Base-by-base conservation (phyloP, 352 stramenopile species). In the Globisporangium canariense region DNA sequence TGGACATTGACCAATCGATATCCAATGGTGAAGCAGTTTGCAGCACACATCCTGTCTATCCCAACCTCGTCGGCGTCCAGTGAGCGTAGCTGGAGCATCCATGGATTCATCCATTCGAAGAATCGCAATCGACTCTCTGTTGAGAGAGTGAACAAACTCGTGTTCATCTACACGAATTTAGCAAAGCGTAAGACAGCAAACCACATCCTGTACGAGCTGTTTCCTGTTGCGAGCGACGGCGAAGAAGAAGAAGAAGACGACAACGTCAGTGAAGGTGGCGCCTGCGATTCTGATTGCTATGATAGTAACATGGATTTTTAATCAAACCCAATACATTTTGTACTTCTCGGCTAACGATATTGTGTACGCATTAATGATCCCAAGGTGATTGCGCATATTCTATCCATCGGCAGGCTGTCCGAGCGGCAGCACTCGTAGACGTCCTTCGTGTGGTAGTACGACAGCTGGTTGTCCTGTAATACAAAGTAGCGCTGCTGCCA, bases 401-500 rank as follows among this genome's bases (percentile, higher is more conserved):
- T 66, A 63, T 95, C 84, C 78, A 94, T 93, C 4, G 82, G 85
- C 20, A 81, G 85, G 52, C 90, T 92, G 57, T 91, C 83, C 11
- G 83, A 79, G 50, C 85, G 85, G 28, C 78, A 88, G 53, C 87
- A 83, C 65, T 93, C 82, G 66, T 93, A 95, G 68, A 94, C 87
- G 52, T 93, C 85, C 60, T 95, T 93, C 3, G 85, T 94, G 59
- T 93, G 83, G 69, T 89, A 95, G 41, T 90, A 92, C 47, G 78
- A 90, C 34, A 95, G 69, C 63, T 90, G 80, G 28, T 73, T 71
- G 30, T 83, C 87, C 70, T 93, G 81, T 11, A 95, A 60, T 43
- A 95, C 87, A 69, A 95, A 93, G 73, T 94, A 95, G 11, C 85
- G 85, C 68, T 94, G 87, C 72, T 94, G 83, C 87, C 87, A 95